phyloP scores from a whole-genome alignment of 2,329 filamentous ascomycete genomes.

The Periconia sp. region DNA sequence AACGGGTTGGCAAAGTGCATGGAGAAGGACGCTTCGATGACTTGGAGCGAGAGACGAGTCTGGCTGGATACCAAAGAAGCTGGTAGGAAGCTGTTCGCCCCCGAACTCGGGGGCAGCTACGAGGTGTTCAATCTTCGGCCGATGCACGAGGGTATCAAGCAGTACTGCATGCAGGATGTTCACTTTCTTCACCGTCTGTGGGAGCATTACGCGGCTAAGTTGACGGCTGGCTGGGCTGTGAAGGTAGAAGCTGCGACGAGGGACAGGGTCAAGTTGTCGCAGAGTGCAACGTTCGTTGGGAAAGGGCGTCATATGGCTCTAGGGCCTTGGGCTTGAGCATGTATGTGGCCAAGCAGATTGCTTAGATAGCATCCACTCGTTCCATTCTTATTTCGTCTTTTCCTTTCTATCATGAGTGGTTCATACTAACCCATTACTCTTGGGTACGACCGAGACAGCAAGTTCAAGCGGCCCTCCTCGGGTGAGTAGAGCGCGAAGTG shows the following conservation, averaged over 20 bases:
- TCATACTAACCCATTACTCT: too few relatives aligned
- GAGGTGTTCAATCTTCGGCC: constrained; percentile 32
- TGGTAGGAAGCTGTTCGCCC: constrained; percentile 27
- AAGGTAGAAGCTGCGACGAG: constrained; percentile 1
- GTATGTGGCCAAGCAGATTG: too few relatives aligned
- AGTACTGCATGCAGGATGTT: constrained; percentile 29
- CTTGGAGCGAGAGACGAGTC: constrained; percentile 16
- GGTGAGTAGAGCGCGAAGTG: too few relatives aligned
- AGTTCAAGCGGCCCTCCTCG: too few relatives aligned
- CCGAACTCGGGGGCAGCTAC: constrained; percentile 26
- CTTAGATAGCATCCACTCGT: too few relatives aligned
- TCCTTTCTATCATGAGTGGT: too few relatives aligned
- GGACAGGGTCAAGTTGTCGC: constrained; percentile 1
- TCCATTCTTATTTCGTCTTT: too few relatives aligned
- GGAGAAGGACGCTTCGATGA: constrained; percentile 6
- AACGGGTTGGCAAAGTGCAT: constrained; percentile 18
- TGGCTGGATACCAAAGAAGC: constrained; percentile 25
- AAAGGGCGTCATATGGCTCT: constrained; percentile 6
- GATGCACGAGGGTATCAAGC: constrained; percentile 20
- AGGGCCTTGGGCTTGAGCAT: constrained; percentile 4
- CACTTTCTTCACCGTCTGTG: constrained; percentile 15
- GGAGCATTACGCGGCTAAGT: constrained; percentile 1
- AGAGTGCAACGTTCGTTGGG: neutral
- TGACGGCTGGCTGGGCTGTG: neutral
- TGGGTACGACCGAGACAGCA: too few relatives aligned